Evolutionary conservation across 306 rosid species (phyloP), one percentile per base, ranked within the genome.

Genomic region (Carpinus viminea): DNA sequence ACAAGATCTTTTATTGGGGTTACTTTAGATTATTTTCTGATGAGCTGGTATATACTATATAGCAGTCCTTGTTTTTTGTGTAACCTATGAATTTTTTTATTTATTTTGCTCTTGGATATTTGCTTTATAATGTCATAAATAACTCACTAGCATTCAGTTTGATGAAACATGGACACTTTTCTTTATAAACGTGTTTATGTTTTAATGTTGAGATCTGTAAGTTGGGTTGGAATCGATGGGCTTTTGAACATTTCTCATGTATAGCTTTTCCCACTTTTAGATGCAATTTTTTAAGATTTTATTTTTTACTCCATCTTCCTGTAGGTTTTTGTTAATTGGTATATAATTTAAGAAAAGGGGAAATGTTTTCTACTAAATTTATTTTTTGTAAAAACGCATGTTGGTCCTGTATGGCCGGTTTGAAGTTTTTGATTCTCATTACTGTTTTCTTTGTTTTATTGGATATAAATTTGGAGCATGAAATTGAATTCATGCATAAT

Each of bases 401-500:
- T 31, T 5, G 41, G 69, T 31, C 20, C 18, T 62, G 16, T 4
- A 64, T 31, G 34, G 34, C 34, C 18, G 72, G 26, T 41, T 28
- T 41, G 48, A 41, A 6, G 21, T 38, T n/a, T n/a, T 66, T 66
- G 50, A 41, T 66, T 38, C 28, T 38, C 26, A 50, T 18, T 66
- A 18, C 28, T 66, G 7, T 66, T 3, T 24, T 38, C 1, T 18
- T 26, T 45, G 17, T 48, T 7, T 54, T 46, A 20, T 57, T 59
- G 55, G 73, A 20, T 21, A 46, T 43, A 24, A 21, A 71, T 21
- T 59, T 21, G 57, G 36, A 18, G 65, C 21, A 11, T 71, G 4
- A 75, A 75, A n/a, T 73, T n/a, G 46, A 76, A 73, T 59, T 76
- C 60, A 55, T 28, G 48, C 61, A 45, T 65, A 54, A 57, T 76